Evolutionary conservation across 768 basidiomycete species (phyloP).

Genomic region (Steccherinum ochraceum): DNA sequence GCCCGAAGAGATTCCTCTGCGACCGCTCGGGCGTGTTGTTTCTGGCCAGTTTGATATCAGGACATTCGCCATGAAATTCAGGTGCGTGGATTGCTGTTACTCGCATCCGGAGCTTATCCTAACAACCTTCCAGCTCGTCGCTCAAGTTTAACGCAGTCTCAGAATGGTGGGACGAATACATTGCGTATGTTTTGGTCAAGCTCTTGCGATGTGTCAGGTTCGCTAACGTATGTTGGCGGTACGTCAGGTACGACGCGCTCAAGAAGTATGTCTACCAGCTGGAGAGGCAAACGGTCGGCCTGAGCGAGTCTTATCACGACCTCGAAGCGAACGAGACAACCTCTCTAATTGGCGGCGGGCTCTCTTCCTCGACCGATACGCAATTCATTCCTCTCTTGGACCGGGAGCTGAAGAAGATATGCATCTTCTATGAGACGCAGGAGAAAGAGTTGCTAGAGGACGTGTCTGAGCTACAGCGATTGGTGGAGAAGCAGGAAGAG

Average conservation of each 20-base stretch:
- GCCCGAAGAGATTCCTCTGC: slow-evolving; percentile 20
- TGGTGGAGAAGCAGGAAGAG: slow-evolving; percentile 55
- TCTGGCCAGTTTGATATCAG: slow-evolving; percentile 11
- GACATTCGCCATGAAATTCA: slow-evolving; percentile 50
- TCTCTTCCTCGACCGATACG: slow-evolving; percentile 38
- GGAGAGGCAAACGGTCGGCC: slow-evolving; percentile 65
- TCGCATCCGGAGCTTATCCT: neutral
- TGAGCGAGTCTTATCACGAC: slow-evolving; percentile 36
- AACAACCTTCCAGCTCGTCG: slow-evolving; percentile 50
- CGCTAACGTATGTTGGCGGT: no score
- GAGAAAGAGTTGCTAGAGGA: slow-evolving; percentile 66
- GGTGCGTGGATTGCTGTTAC: slow-evolving; percentile 29
- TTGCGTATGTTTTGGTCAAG: slow-evolving; percentile 49
- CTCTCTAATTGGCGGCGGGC: slow-evolving; percentile 38
- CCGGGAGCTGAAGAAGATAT: slow-evolving; percentile 76
- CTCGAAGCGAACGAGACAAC: slow-evolving; percentile 60
- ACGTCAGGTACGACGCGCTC: slow-evolving; percentile 83
- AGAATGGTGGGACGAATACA: slow-evolving; percentile 92
- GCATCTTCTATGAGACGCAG: slow-evolving; percentile 70
- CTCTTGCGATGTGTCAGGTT: no score
- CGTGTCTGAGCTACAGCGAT: slow-evolving; percentile 48
- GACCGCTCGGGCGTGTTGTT: slow-evolving; percentile 13
- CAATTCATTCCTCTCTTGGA: slow-evolving; percentile 74
- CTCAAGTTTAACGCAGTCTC: slow-evolving; percentile 88
- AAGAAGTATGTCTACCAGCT: slow-evolving; percentile 84